These are phyloP conservation scores for Neostapfia colusana DNA, from an alignment of 176 grass and related monocot genomes.

Conservation along the genomic window DNA sequence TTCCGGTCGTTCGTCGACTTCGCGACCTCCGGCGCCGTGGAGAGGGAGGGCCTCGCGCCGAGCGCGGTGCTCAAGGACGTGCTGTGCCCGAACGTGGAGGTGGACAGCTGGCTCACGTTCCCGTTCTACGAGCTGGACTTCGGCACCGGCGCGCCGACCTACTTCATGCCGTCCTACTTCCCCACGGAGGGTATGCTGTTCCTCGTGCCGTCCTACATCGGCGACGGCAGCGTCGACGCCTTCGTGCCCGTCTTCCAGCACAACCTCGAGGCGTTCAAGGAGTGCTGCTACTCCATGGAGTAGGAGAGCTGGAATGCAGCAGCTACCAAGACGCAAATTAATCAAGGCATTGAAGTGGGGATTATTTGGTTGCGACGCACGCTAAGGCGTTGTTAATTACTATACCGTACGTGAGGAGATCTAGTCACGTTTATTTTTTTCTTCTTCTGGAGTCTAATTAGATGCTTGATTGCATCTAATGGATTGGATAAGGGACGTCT, in stretches of 20 bases:
- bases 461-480: background rate
- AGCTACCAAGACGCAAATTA: accelerated
- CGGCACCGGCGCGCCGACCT: slow-evolving; percentile 55
- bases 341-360: too few relatives aligned
- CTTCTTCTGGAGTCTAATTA: background rate
- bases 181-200: slow-evolving; percentile 65
- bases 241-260: slow-evolving; percentile 66
- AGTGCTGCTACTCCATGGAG: slow-evolving; percentile 53
- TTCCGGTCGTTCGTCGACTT: slow-evolving; percentile 83
- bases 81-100: slow-evolving; percentile 66
- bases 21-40: slow-evolving; percentile 43
- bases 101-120: slow-evolving; percentile 79
- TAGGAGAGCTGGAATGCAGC: slow-evolving; percentile 9
- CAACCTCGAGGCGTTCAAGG: slow-evolving; percentile 63
- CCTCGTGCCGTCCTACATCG: slow-evolving; percentile 56
- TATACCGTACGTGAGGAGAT: too few relatives aligned
- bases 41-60: slow-evolving; percentile 44
- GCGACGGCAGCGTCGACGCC: slow-evolving; percentile 75
- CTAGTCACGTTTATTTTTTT: background rate
- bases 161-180: slow-evolving; percentile 81
- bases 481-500: background rate
- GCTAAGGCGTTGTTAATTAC: background rate
- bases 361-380: background rate
- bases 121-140: slow-evolving; percentile 81
- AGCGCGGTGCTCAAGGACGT: slow-evolving; percentile 48